These are phyloP conservation scores for Pestalotiopsis sp. DNA, from an alignment of 2,329 filamentous ascomycete species.

Conservation along the genomic window DNA sequence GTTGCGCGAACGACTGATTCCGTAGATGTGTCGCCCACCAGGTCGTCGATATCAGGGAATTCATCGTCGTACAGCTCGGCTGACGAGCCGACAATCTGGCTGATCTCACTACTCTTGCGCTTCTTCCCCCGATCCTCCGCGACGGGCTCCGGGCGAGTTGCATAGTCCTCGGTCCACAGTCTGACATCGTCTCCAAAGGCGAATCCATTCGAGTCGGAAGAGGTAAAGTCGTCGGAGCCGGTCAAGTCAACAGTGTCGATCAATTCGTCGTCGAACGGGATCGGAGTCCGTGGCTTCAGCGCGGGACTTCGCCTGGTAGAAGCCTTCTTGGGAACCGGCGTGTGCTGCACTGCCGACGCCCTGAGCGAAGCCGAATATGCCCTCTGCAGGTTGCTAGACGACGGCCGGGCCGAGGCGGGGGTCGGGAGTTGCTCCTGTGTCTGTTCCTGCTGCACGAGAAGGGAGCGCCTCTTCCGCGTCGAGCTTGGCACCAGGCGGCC, in stretches of 20 bases:
- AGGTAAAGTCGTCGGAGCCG: conserved; percentile 27
- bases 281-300: conserved; percentile 20
- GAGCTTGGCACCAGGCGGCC: conserved; percentile 45
- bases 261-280: conserved; percentile 27
- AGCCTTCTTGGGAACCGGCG: conserved; percentile 25
- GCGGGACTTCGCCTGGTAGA: conserved; percentile 9
- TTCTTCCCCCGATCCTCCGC: conserved; percentile 47
- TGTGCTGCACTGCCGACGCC: conserved; percentile 15
- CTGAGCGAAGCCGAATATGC: conserved; percentile 38
- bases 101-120: conserved; percentile 54
- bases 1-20: conserved; percentile 37
- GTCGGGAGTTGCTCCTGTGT: conserved; percentile 45
- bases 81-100: conserved; percentile 26
- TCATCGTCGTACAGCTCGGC: conserved; percentile 40
- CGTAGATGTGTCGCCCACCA: conserved; percentile 33
- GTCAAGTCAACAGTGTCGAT: conserved; percentile 38
- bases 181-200: conserved; percentile 32
- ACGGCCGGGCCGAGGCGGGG: conserved; percentile 37
- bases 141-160: conserved; percentile 38
- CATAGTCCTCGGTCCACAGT: conserved; percentile 47
- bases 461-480: conserved; percentile 47
- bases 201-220: conserved; percentile 26
- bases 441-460: conserved; percentile 45
- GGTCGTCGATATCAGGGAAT: conserved; percentile 57
- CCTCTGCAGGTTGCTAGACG: conserved; percentile 32